Percentiles rank a stretch among this genome's conserved stretches.
Evolutionary conservation across 331 rosid species (phyloP).

Genomic region (Erythrophleum ivorense): DNA sequence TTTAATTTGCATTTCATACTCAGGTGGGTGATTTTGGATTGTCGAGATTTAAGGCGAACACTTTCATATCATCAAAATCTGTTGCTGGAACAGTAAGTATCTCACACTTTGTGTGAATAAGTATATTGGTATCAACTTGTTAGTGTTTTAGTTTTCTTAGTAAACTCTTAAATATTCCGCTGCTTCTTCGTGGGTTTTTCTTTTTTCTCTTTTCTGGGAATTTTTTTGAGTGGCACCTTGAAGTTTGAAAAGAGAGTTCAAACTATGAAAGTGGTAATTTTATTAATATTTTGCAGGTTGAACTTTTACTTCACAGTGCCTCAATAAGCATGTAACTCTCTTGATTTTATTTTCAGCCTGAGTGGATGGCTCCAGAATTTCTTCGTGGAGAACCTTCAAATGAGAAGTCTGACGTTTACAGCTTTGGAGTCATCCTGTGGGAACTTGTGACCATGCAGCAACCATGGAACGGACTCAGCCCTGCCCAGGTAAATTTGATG

Average conservation of each 20-base stretch:
- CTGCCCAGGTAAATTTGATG: constrained; percentile 75
- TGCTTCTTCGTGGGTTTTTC: not conserved
- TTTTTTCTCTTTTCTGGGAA: not conserved
- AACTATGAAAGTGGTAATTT: constrained; percentile 31
- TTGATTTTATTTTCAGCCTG: constrained; percentile 80
- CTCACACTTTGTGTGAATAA: constrained; percentile 3
- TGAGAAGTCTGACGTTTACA: constrained; percentile 93
- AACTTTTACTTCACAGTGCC: constrained; percentile 50
- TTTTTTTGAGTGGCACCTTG: constrained; percentile 1
- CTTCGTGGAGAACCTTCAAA: constrained; percentile 96
- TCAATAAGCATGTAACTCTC: constrained; percentile 52
- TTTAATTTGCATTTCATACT: constrained; percentile 34
- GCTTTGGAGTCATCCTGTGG: constrained; percentile 96
- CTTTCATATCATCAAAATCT: constrained; percentile 89
- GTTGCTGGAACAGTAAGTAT: constrained; percentile 95
- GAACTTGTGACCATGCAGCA: constrained; percentile 92
- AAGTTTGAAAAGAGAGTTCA: constrained; percentile 23
- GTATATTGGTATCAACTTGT: constrained; percentile 13
- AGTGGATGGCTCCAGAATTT: constrained; percentile 99
- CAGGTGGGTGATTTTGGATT: constrained; percentile 96
- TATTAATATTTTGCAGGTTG: constrained; percentile 51
- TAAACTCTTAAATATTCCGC: constrained; percentile 4
- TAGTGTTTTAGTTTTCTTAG: constrained; percentile 19
- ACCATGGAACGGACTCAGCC: constrained; percentile 94
- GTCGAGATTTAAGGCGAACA: constrained; percentile 95